phyloP scores from a whole-genome alignment of 192 early-diverging fungal genomes.

The Rhizoclosmatium sp. region DNA sequence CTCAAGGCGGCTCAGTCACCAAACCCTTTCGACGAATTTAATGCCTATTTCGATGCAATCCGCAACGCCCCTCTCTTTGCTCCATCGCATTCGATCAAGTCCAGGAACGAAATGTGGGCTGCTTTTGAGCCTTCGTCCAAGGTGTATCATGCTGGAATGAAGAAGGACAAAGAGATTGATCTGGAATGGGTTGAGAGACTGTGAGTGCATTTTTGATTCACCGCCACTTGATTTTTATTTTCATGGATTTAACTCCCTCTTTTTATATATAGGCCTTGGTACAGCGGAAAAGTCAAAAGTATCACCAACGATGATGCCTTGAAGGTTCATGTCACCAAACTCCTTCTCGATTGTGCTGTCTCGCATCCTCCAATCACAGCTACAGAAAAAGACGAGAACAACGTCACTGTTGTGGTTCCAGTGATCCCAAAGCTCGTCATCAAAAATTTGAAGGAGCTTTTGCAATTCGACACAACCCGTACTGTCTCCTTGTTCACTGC shows the following conservation, averaged over 20 bases:
- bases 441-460: slow-evolving; percentile 29
- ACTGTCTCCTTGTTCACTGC: slow-evolving; percentile 1
- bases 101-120: not conserved
- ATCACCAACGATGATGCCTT: not conserved
- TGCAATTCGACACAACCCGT: not conserved
- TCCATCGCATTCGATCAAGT: not conserved
- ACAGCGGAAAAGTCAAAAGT: not conserved
- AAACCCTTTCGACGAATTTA: not conserved
- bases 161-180: not conserved
- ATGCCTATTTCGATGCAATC: slow-evolving; percentile 15
- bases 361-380: not conserved
- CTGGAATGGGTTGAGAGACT: not conserved
- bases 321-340: not conserved
- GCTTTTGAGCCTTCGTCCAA: not conserved
- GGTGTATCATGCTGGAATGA: too few species aligned
- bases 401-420: not conserved
- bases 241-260: not conserved
- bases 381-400: not conserved
- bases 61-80: not conserved
- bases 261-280: not conserved
- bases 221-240: not conserved
- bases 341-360: not conserved
- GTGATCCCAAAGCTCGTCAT: not conserved
- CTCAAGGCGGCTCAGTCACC: not conserved
- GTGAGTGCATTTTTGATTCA: not conserved